phyloP scores from a whole-genome alignment of 1,284 basidiomycete genomes.

The Ceratobasidium sp. region DNA sequence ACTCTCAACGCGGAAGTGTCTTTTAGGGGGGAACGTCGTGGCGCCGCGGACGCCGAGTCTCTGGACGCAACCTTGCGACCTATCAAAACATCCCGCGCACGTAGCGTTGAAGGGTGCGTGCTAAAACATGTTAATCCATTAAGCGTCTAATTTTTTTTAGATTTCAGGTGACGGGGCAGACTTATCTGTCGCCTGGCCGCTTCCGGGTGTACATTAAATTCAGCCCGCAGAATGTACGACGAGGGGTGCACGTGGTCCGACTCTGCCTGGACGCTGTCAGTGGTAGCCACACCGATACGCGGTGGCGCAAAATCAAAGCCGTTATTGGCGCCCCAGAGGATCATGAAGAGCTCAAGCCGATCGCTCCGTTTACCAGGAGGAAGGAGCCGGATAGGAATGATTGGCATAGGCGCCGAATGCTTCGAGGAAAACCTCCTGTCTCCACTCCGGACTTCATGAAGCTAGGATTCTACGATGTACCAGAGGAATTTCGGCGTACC shows the following conservation, averaged over 20 bases:
- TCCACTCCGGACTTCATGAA: conserved; percentile 37
- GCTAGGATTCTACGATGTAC: conserved; percentile 56
- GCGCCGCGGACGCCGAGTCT: neutral
- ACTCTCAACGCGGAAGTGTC: neutral
- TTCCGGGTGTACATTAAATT: conserved; percentile 8
- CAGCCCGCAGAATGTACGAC: neutral
- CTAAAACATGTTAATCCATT: neutral
- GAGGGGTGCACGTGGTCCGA: conserved; percentile 23
- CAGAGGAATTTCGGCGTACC: conserved; percentile 45
- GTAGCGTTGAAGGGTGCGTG: conserved; percentile 20
- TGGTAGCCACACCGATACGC: neutral
- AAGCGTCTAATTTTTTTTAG: neutral
- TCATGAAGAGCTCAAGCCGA: conserved; percentile 60
- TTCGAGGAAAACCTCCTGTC: conserved; percentile 45
- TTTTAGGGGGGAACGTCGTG: neutral
- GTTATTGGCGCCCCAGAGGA: conserved; percentile 57
- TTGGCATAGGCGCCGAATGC: conserved; percentile 55
- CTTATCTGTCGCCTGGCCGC: neutral
- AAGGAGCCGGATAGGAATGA: conserved; percentile 45
- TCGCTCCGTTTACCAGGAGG: conserved; percentile 55
- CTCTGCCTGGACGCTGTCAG: neutral
- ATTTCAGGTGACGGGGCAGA: neutral
- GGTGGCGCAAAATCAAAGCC: conserved; percentile 46
- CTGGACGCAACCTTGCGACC: neutral
- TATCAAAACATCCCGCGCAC: conserved; percentile 6